Percentiles rank a stretch among this genome's conserved stretches.
phyloP scores from a whole-genome alignment of 768 basidiomycete genomes.

The Pleurotus tuoliensis region DNA sequence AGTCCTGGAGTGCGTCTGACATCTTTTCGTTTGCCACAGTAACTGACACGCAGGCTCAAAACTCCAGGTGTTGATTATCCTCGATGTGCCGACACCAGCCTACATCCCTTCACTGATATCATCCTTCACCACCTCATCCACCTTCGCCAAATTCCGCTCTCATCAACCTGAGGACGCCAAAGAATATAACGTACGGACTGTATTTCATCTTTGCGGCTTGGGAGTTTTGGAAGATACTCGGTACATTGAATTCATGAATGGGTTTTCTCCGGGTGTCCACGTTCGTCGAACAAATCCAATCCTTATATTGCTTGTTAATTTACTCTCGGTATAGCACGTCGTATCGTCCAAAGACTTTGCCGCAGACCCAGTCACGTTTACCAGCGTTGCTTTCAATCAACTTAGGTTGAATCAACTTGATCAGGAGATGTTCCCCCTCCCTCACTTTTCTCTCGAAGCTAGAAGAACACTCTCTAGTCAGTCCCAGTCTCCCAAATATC shows the following conservation, averaged over 20 bases:
- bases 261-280: slow-evolving; percentile 55
- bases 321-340: slow-evolving; percentile 51
- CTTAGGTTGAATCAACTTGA: slow-evolving; percentile 73
- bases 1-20: slow-evolving; percentile 36
- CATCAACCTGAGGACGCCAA: slow-evolving; percentile 32
- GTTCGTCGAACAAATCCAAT: slow-evolving; percentile 36
- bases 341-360: slow-evolving; percentile 62
- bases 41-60: background rate
- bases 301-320: background rate
- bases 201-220: slow-evolving; percentile 72
- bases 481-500: slow-evolving; percentile 5
- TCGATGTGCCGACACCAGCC: slow-evolving; percentile 65
- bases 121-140: slow-evolving; percentile 41
- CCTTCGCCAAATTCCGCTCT: slow-evolving; percentile 48
- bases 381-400: slow-evolving; percentile 67
- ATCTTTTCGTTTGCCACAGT: background rate
- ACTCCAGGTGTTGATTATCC: slow-evolving; percentile 54
- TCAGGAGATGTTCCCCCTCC: slow-evolving; percentile 65
- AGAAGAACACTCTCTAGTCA: slow-evolving; percentile 35
- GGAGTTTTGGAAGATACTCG: slow-evolving; percentile 65
- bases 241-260: slow-evolving; percentile 71
- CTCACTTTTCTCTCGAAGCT: slow-evolving; percentile 45
- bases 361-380: slow-evolving; percentile 69
- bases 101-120: slow-evolving; percentile 52
- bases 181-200: slow-evolving; percentile 43